These are phyloP conservation scores for Microstroma glucosiphilum DNA, from an alignment of 1,284 basidiomycete genomes.

Conservation along the genomic window DNA sequence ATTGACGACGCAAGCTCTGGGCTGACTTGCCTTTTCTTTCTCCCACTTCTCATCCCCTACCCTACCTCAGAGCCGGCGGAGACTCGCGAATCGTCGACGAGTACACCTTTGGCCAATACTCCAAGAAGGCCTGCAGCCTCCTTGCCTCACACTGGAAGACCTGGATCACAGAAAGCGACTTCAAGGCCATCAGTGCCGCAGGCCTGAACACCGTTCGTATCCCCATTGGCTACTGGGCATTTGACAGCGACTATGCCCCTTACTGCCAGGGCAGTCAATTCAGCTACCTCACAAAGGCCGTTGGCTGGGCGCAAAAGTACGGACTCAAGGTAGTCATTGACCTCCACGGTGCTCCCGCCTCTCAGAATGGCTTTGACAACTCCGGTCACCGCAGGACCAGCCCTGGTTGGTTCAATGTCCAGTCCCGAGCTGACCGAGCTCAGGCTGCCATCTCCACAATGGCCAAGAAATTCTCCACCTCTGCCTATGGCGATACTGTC, in stretches of 20 bases:
- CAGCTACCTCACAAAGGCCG: slow-evolving; percentile 58
- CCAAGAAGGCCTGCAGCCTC: slow-evolving; percentile 47
- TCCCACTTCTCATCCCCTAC: too few relatives aligned
- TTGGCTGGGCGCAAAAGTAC: slow-evolving; percentile 69
- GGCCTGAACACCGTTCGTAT: slow-evolving; percentile 71
- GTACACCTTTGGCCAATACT: slow-evolving; percentile 69
- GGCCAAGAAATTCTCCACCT: slow-evolving; percentile 27
- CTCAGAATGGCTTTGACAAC: slow-evolving; percentile 52
- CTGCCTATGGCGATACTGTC: slow-evolving; percentile 34
- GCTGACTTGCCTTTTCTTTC: too few relatives aligned
- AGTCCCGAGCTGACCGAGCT: slow-evolving; percentile 65
- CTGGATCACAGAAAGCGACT: slow-evolving; percentile 73
- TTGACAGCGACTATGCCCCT: slow-evolving; percentile 69
- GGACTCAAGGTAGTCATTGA: slow-evolving; percentile 76
- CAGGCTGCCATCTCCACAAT: slow-evolving; percentile 62
- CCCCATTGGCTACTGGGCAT: slow-evolving; percentile 88
- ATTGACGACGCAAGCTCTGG: slow-evolving; percentile 7
- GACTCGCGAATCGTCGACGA: slow-evolving; percentile 61
- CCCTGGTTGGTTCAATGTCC: slow-evolving; percentile 66
- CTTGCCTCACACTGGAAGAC: slow-evolving; percentile 64
- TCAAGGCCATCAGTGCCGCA: slow-evolving; percentile 65
- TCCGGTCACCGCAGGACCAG: slow-evolving; percentile 63
- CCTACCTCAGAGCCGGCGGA: not conserved
- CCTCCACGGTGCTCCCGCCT: slow-evolving; percentile 56
- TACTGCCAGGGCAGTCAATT: slow-evolving; percentile 74